A percentile compares a stretch with the other conserved stretches of the same genome.
These are phyloP conservation scores for Urochloa ruziziensis DNA, from an alignment of 176 grass and related monocot genomes.

Conservation along the genomic window DNA sequence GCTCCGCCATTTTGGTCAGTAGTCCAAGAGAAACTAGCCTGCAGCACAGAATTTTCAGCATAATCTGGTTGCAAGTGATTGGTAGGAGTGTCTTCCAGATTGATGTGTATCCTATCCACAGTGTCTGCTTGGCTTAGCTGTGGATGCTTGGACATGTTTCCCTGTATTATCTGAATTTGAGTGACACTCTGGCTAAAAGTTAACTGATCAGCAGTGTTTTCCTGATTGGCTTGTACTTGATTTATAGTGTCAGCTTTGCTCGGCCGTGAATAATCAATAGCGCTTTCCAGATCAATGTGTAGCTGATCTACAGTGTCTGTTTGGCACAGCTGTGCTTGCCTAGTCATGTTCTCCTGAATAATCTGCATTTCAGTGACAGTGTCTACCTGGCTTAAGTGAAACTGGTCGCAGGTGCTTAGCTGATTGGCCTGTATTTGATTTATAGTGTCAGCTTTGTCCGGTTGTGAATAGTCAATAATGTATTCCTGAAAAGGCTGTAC, in stretches of 20 bases:
- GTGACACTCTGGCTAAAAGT: not conserved
- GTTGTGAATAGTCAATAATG: not conserved
- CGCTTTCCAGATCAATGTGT: conserved; percentile 24
- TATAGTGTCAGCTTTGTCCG: not conserved
- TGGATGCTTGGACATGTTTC: not conserved
- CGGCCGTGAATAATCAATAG: not conserved
- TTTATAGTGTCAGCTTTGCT: not conserved
- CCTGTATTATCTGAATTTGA: conserved; percentile 14
- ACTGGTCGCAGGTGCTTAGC: conserved; percentile 14
- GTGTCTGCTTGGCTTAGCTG: conserved; percentile 24
- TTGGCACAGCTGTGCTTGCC: conserved; percentile 10
- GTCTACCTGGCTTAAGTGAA: not conserved
- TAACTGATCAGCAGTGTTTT: not conserved
- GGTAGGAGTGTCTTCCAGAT: conserved; percentile 16
- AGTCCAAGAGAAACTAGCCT: conserved; percentile 24
- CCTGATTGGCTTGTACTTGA: not conserved
- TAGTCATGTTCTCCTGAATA: conserved; percentile 20
- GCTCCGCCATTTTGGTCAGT: conserved; percentile 30
- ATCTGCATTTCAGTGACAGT: not conserved
- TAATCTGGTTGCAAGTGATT: conserved; percentile 40
- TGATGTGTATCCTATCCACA: conserved; percentile 20
- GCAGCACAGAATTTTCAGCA: conserved; percentile 33
- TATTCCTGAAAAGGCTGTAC: conserved; percentile 2
- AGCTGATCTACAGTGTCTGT: conserved; percentile 1
- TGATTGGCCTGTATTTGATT: not conserved